These are phyloP conservation scores for Coemansia reversa DNA, from an alignment of 192 early-diverging fungal genomes.

Conservation along the genomic window DNA sequence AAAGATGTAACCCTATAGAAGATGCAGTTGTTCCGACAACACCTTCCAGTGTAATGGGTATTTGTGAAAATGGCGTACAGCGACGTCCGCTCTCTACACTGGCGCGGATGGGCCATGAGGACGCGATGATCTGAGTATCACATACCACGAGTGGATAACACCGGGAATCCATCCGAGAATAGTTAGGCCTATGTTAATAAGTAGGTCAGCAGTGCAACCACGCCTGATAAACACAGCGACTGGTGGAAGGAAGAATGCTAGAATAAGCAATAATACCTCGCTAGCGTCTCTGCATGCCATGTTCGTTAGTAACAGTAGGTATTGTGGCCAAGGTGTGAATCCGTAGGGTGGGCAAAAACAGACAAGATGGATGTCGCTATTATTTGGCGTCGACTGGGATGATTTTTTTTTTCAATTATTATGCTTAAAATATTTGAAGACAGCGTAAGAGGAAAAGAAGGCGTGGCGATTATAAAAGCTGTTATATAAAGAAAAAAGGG, in stretches of 20 bases:
- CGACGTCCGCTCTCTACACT: too few relatives aligned
- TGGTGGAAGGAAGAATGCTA: constrained; percentile 61
- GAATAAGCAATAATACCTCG: constrained; percentile 37
- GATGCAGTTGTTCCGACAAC: too few relatives aligned
- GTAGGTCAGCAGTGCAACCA: constrained; percentile 58
- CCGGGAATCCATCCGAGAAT: constrained; percentile 69
- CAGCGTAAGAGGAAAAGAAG: background rate
- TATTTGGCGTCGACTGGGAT: background rate
- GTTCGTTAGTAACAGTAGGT: background rate
- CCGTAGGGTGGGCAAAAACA: too few relatives aligned
- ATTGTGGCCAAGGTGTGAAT: too few relatives aligned
- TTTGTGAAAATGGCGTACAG: too few relatives aligned
- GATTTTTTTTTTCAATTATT: background rate
- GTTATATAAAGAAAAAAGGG: background rate
- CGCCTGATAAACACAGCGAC: constrained; percentile 63
- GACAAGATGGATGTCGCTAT: too few relatives aligned
- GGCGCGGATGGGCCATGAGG: background rate
- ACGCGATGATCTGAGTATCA: constrained; percentile 43
- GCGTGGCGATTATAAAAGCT: background rate
- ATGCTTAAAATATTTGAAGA: background rate
- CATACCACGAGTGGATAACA: constrained; percentile 64
- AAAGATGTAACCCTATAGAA: too few relatives aligned
- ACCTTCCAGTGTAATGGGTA: too few relatives aligned
- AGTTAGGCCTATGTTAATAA: constrained; percentile 71
- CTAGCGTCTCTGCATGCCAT: constrained; percentile 18